These are phyloP conservation scores for Novymonas esmeraldas DNA, from an alignment of 208 protist species.

Conservation along the genomic window DNA sequence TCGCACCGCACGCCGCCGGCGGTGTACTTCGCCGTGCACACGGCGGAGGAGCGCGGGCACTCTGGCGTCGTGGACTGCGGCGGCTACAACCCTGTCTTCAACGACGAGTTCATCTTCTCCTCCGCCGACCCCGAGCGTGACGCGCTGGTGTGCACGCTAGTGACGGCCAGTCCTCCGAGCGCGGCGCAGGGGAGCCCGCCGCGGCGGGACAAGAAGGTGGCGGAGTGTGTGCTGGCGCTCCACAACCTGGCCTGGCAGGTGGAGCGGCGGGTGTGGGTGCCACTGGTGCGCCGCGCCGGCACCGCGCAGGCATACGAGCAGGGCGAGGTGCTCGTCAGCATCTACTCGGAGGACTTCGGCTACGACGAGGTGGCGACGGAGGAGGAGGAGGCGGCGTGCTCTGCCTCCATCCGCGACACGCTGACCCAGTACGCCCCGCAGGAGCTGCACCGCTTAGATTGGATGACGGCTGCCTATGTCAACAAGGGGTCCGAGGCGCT, in stretches of 20 bases:
- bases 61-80: constrained; percentile 47
- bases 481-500: constrained; percentile 18
- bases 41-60: constrained; percentile 57
- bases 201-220: constrained; percentile 50
- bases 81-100: constrained; percentile 59
- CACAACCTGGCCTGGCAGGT: constrained; percentile 55
- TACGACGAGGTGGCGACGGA: constrained; percentile 42
- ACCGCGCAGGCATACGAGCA: constrained; percentile 74
- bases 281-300: constrained; percentile 70
- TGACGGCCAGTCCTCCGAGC: constrained; percentile 28
- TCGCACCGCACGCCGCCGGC: constrained; percentile 24
- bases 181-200: not conserved
- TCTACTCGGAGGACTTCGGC: constrained; percentile 77
- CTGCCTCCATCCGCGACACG: constrained; percentile 50
- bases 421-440: constrained; percentile 59
- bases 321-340: constrained; percentile 63
- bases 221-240: constrained; percentile 74
- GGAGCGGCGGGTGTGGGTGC: constrained; percentile 66
- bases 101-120: constrained; percentile 81
- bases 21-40: constrained; percentile 68
- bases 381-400: constrained; percentile 61
- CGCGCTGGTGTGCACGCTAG: constrained; percentile 69
- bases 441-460: constrained; percentile 84
- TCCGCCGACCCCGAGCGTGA: constrained; percentile 55
- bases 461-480: constrained; percentile 39